Evolutionary conservation across 495 filamentous ascomycete genomes (phyloP), one percentile per base, ranked within the genome.

Genomic region (Thermochaetoides thermophila): DNA sequence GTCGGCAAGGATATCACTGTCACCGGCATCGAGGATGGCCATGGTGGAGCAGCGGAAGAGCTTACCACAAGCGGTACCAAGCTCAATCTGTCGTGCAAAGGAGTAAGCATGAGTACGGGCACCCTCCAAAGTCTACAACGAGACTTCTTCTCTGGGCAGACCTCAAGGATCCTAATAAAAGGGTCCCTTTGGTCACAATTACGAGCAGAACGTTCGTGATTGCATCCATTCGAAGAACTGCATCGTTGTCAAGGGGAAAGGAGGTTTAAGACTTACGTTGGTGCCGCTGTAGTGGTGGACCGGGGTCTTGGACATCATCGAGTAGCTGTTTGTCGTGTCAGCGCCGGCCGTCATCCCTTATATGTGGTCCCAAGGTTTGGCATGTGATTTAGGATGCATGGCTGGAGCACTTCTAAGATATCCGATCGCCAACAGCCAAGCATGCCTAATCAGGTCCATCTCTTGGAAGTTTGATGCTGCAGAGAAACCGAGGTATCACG

Each of bases 271-370:
- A 70, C 86, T 80, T 75, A 95, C 85, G 74, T 94, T 95, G 74
- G 89, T 92, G 37, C 87, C 89, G 43, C 71, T 71, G 67, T 93
- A 95, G 69, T 96, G 87, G 70, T 95, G 84, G 50, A 95, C 84
- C 29, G 79, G 74, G 49, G 79, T 82, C 72, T 96, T 94, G 52
- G 78, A 74, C 40, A 94, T 66, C 84, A 92, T 92, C 52, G 79
- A 76, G 66, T 87, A 87, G 61, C 38, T 41, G 32, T 12, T 17
- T 10, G 27, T 9, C 6, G 29, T 3, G 29, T 42, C 30, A 42
- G 32, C 17, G 2, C 8, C 78, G 7, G 29, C 15, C 32, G 8
- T 29, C n/a, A n/a, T n/a, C n/a, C n/a, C n/a, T n/a, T n/a, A n/a
- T n/a, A n/a, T n/a, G n/a, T n/a, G n/a, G n/a, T n/a, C n/a, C n/a